Base-by-base conservation (phyloP, 805 yeast species). In the Monosporozyma unispora region DNA sequence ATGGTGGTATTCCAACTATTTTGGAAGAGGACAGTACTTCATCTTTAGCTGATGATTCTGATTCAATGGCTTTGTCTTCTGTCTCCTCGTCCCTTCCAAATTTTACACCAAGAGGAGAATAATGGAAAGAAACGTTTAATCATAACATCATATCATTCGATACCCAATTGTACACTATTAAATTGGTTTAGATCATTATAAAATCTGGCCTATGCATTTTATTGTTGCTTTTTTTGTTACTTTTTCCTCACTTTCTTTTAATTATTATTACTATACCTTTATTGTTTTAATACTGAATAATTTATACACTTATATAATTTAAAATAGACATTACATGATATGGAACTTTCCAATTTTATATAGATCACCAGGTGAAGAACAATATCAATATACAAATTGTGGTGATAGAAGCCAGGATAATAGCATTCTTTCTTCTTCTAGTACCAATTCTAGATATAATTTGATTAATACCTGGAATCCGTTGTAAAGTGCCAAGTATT, bases 381-480 rank as follows among this genome's bases (percentile, higher is more conserved):
- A 90, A 65, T 11, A 87, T 64, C 43, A 91, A 59, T 25, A 90
- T 80, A 70, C 98, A 87, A 28, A 77, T 50, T 2, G 87, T 75
- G 28, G 90, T 82, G 47, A 93, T 75, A 3, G 75, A 57, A 1
- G 96, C 91, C 61, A 91, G 68, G n/a, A 91, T 84, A 27, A 91
- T 63, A 21, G 95, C 82, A 65, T 93, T 96, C 50, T 96, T 79
- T 70, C 82, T 86, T 66, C 90, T 83, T 60, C 98, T 76, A 3
- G 96, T 83, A 64, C 89, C 89, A 56, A 91, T 90, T 66, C 83
- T 84, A 9, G 82, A 71, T 28, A 91, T 79, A 49, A 91, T 64
- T 7, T 79, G 78, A 61, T 83, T 85, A 44, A 91, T 70, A 0
- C 97, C 97, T 0, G 99, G 99, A 45, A 93, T 76, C 37, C 77